These are phyloP conservation scores for Ophiostoma quercus DNA, from an alignment of 2,329 filamentous ascomycete genomes.

Conservation along the genomic window DNA sequence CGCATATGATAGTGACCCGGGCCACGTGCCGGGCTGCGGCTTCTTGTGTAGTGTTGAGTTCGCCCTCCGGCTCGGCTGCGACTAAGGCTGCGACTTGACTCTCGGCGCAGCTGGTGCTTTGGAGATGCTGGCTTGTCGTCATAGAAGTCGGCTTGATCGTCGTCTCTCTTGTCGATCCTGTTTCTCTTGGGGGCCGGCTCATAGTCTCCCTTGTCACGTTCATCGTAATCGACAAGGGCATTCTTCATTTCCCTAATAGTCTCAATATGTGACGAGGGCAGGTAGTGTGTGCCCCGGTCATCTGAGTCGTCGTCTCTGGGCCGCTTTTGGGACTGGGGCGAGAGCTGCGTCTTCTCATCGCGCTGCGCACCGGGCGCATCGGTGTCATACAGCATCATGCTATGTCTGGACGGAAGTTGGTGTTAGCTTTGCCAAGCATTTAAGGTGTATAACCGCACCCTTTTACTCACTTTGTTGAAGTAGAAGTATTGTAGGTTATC, in stretches of 20 bases:
- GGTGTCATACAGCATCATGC: neutral
- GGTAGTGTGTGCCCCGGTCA: neutral
- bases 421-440: neutral
- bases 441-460: too few species aligned
- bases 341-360: slow-evolving; percentile 15
- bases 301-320: neutral
- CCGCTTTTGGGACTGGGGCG: slow-evolving; percentile 13
- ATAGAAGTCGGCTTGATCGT: neutral
- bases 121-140: slow-evolving; percentile 1
- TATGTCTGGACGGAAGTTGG: neutral
- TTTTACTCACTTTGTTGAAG: neutral
- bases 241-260: neutral
- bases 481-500: neutral
- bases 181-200: slow-evolving; percentile 9
- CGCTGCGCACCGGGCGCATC: neutral
- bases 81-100: neutral
- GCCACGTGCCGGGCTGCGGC: neutral
- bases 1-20: neutral
- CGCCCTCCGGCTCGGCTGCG: neutral
- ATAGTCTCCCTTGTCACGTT: neutral
- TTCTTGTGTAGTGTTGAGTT: neutral
- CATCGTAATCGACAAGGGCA: neutral
- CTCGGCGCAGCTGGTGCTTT: neutral
- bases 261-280: neutral
- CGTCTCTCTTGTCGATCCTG: neutral